Evolutionary conservation across 2,329 filamentous ascomycete genomes (phyloP), one percentile per base, ranked within the genome.

Genomic region (Fusarium sp.): DNA sequence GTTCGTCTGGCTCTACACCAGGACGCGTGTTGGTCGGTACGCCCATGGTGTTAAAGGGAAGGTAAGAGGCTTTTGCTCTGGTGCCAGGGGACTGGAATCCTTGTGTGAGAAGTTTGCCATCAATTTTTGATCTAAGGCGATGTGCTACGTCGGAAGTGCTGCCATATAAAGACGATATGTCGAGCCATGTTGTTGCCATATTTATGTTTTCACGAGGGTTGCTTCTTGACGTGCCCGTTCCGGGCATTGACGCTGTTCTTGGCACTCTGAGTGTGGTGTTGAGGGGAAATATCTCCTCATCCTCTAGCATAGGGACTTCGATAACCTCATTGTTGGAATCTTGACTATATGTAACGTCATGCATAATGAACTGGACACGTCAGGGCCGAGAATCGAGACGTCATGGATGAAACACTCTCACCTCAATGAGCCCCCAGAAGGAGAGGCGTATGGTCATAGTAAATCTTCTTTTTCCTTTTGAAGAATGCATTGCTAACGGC

Each of bases 361-460:
- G 46, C 7, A 49, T 49, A 9, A 49, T 49, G 7, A 49, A 49
- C 46, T 49, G 4, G 3, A 13, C 0, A 22, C 13, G 3, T 49
- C 20, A 49, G 20, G 2, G 4, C 2, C 0, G 0, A n/a, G 4
- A 31, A 7, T 8, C 0, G 0, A 5, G 6, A n/a, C 9, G 3
- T 7, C 1, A 7, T 2, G 5, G 14, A 8, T n/a, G 4, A 10
- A 4, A 0, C 4, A 15, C 0, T 11, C 7, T 49, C 11, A 33
- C 29, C n/a, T 49, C 29, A 8, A 49, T 7, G 3, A 49, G 46
- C 0, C 29, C 46, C 1, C 22, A 49, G 46, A 33, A 49, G 46
- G 4, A 49, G 46, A 2, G 46, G 29, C n/a, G 46, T 35, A 18
- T 49, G 46, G 1, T 25, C n/a, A 7, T 49, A 49, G 3, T 33